Conservation (phyloP, 495 filamentous ascomycete species). For the Podospora conica region DNA sequence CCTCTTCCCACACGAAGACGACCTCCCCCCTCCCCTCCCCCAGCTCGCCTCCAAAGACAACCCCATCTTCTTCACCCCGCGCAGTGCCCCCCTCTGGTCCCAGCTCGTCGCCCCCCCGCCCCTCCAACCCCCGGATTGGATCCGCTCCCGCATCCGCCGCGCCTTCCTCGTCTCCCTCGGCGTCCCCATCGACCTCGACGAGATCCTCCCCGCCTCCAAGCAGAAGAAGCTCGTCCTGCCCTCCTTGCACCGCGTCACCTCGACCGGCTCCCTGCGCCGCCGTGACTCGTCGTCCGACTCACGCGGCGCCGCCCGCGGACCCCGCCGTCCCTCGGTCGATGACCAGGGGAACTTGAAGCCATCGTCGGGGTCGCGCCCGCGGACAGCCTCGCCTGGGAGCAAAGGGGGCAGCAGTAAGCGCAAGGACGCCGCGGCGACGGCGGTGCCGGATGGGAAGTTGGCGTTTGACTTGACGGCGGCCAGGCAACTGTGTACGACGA, state of each 20-base stretch:
- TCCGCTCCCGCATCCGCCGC: conserved; percentile 89
- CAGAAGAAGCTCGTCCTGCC: conserved; percentile 96
- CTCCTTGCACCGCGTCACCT: conserved; percentile 60
- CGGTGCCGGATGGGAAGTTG: conserved; percentile 36
- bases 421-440: conserved; percentile 55
- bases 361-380: not conserved
- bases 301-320: conserved; percentile 45
- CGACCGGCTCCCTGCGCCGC: conserved; percentile 45
- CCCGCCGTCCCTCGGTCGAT: conserved; percentile 51
- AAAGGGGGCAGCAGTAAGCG: not conserved
- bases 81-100: conserved; percentile 86
- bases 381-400: conserved; percentile 21
- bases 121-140: conserved; percentile 95
- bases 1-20: conserved; percentile 50
- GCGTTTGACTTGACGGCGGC: conserved; percentile 74
- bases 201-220: conserved; percentile 92
- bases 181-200: conserved; percentile 93
- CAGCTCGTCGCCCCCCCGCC: conserved; percentile 93
- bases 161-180: conserved; percentile 94
- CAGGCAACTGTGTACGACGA: conserved; percentile 72
- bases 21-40: conserved; percentile 43
- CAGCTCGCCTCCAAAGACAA: conserved; percentile 38
- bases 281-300: conserved; percentile 38
- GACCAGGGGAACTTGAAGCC: conserved; percentile 41
- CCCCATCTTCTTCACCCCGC: conserved; percentile 60